phyloP scores from a whole-genome alignment of 768 basidiomycete genomes.

The Rhodosporidiobolus sp. region DNA sequence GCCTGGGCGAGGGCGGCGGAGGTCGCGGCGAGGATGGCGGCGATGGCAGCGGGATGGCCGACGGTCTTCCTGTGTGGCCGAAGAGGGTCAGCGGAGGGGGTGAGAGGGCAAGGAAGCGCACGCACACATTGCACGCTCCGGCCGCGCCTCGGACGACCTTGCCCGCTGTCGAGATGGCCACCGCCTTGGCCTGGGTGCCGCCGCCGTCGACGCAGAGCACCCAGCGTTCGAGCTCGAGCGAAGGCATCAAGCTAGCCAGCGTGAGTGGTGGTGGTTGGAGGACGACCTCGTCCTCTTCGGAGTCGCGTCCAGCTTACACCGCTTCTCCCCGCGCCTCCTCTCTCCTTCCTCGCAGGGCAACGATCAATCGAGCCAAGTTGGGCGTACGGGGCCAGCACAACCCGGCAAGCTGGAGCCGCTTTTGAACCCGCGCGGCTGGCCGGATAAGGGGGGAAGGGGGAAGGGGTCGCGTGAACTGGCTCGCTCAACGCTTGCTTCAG shows the following conservation, averaged over 20 bases:
- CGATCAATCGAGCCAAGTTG: no score
- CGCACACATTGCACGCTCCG: conserved; percentile 48
- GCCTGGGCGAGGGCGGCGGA: conserved; percentile 41
- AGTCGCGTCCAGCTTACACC: background rate
- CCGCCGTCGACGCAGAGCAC: conserved; percentile 48
- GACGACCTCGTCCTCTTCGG: no score
- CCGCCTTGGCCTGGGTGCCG: conserved; percentile 45
- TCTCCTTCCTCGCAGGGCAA: no score
- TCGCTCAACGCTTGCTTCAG: no score
- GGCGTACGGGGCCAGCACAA: no score
- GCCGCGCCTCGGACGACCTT: conserved; percentile 40
- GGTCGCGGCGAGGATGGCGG: conserved; percentile 43
- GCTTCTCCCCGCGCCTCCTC: background rate
- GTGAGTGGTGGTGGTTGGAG: no score
- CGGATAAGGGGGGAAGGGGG: no score
- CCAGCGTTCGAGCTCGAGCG: background rate
- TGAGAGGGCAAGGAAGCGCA: background rate
- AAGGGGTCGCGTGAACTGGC: no score
- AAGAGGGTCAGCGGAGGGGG: background rate
- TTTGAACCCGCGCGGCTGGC: no score
- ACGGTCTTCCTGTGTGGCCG: conserved; percentile 41
- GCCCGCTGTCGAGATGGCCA: conserved; percentile 34
- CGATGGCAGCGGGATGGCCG: conserved; percentile 39
- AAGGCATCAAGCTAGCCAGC: no score
- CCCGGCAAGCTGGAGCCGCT: no score